phyloP scores from a whole-genome alignment of 768 basidiomycete genomes.

The Mycena rosella region DNA sequence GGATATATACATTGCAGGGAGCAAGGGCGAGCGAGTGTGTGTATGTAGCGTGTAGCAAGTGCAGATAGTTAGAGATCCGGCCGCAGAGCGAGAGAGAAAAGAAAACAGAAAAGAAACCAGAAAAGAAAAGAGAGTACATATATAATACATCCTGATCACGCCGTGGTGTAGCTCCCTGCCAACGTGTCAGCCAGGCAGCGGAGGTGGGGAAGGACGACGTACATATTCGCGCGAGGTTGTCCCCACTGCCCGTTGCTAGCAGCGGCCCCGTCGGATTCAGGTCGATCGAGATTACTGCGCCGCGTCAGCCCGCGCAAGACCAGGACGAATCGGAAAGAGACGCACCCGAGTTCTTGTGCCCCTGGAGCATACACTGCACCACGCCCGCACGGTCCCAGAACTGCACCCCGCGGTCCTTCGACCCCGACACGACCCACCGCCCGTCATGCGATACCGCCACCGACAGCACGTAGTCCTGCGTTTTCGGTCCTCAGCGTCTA shows the following conservation, averaged over 20 bases:
- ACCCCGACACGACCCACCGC: slow-evolving; percentile 93
- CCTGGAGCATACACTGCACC: slow-evolving; percentile 94
- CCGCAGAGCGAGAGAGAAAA: too few relatives aligned
- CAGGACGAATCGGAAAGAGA: too few relatives aligned
- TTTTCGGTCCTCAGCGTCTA: too few relatives aligned
- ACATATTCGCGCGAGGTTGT: slow-evolving; percentile 70
- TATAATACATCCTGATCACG: neutral
- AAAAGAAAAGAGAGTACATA: neutral
- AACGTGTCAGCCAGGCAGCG: too few relatives aligned
- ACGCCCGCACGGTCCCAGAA: slow-evolving; percentile 86
- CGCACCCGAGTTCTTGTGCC: slow-evolving; percentile 67
- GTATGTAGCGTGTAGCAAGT: too few relatives aligned
- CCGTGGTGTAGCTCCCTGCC: slow-evolving; percentile 41
- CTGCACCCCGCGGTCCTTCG: slow-evolving; percentile 95
- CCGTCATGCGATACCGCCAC: slow-evolving; percentile 86
- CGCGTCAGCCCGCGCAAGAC: neutral
- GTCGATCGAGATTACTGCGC: slow-evolving; percentile 63
- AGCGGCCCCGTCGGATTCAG: slow-evolving; percentile 59
- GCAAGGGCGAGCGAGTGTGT: too few relatives aligned
- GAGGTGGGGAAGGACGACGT: slow-evolving; percentile 29
- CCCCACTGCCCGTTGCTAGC: slow-evolving; percentile 67
- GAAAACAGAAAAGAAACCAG: neutral
- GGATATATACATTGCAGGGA: too few relatives aligned
- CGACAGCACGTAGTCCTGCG: slow-evolving; percentile 48
- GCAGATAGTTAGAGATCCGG: too few relatives aligned